Evolutionary conservation across 495 filamentous ascomycete species (phyloP), one percentile per base, ranked within the genome.

Genomic region (Letharia lupina): DNA sequence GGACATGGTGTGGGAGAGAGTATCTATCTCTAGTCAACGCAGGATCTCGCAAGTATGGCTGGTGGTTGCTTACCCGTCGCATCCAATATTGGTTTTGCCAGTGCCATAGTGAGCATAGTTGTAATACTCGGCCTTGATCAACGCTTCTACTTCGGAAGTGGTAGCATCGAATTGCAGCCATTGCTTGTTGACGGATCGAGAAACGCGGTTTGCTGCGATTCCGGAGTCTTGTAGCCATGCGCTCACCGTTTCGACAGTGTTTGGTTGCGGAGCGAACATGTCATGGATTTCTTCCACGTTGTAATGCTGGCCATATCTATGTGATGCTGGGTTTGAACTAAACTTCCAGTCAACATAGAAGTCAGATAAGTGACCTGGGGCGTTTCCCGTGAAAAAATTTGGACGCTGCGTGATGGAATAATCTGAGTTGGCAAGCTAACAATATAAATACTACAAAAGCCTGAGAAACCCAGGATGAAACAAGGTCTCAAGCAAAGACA

Each of bases 111-210:
- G 82, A 60, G 81, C 74, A 69, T 86, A 86, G 58, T 82, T 70
- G 63, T 84, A 80, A 67, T 87, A 89, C 67, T 86, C 77, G 1
- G 86, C 81, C 62, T 80, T 74, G 62, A 89, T 78, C 1, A 89
- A 76, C 4, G 70, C 71, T 67, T 89, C 85, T 0, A 79, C 77
- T 66, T 87, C 84, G 41, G 77, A 71, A 35, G 75, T 67, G 1
- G 75, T 80, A 12, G 81, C 81, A 67, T 85, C 78, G 62, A 87
- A 84, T 15, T 80, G 71, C 12, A 85, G 69, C 71, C 78, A 81
- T 64, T 72, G 75, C 33, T 74, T 72, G 60, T 80, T 81, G 28
- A 76, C 71, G 0, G 82, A 83, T 52, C 79, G 79, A 5, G 75
- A 76, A 60, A 86, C 68, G 12, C 81, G 78, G 4, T 75, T 70